phyloP scores from a whole-genome alignment of 2,329 filamentous ascomycete genomes.

The Verticillium isaacii region DNA sequence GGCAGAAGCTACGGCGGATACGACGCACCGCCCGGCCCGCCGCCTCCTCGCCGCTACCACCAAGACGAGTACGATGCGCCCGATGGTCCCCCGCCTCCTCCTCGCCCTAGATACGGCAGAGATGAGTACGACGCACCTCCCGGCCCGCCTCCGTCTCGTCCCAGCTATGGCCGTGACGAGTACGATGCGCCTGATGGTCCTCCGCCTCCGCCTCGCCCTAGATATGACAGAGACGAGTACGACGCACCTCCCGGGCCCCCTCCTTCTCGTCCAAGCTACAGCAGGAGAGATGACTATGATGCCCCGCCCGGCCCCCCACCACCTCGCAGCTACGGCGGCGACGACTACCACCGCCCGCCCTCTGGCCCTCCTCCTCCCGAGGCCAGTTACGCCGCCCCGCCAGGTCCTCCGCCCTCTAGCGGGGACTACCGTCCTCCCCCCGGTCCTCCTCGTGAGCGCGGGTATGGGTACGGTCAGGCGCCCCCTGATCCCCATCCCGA shows the following conservation, averaged over 20 bases:
- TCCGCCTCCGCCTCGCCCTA: neutral
- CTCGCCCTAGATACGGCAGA: constrained; percentile 12
- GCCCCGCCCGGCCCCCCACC: neutral
- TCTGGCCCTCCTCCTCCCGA: constrained; percentile 7
- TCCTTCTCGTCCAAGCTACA: neutral
- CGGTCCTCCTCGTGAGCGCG: constrained; percentile 20
- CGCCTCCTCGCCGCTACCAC: constrained; percentile 15
- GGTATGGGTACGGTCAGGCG: constrained; percentile 18
- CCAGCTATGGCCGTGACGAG: neutral
- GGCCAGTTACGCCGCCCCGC: constrained; percentile 6
- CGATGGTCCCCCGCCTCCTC: constrained; percentile 15
- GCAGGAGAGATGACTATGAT: neutral
- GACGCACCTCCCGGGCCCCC: neutral
- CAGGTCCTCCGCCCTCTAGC: constrained; percentile 7
- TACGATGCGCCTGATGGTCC: neutral
- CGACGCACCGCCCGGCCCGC: constrained; percentile 17
- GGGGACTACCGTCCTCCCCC: constrained; percentile 18
- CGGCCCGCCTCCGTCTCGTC: neutral
- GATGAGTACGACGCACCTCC: constrained; percentile 13
- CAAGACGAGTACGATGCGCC: constrained; percentile 14
- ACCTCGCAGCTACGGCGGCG: neutral
- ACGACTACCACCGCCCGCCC: neutral
- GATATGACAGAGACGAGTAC: neutral
- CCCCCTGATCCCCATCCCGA: constrained; percentile 14
- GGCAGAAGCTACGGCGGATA: constrained; percentile 25